Percentiles rank a stretch among this genome's conserved stretches.
phyloP scores from a whole-genome alignment of 306 rosid genomes.

The Vigna angularis region DNA sequence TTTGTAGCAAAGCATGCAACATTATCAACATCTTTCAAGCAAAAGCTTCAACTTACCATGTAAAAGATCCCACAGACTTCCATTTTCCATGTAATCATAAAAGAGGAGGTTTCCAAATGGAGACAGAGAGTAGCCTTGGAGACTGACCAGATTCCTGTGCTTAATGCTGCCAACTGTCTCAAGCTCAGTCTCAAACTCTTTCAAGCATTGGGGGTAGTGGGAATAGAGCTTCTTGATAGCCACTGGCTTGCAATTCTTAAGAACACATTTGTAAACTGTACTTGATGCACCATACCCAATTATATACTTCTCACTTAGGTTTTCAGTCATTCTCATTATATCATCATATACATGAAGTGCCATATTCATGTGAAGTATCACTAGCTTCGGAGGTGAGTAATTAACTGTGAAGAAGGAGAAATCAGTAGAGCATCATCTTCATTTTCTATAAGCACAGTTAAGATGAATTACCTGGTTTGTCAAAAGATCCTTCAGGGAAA shows the following conservation, averaged over 20 bases:
- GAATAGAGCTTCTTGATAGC: conserved; percentile 81
- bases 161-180: conserved; percentile 81
- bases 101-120: conserved; percentile 82
- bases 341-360: conserved; percentile 90
- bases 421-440: conserved; percentile 15
- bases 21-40: background rate
- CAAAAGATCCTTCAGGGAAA: conserved; percentile 71
- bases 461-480: conserved; percentile 67
- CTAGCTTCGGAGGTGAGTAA: conserved; percentile 77
- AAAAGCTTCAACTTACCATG: conserved; percentile 60
- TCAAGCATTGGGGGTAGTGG: conserved; percentile 65
- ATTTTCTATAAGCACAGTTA: conserved; percentile 8
- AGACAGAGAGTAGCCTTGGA: conserved; percentile 86
- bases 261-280: conserved; percentile 86
- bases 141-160: conserved; percentile 88
- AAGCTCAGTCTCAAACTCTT: conserved; percentile 85
- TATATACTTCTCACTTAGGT: conserved; percentile 79
- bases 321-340: conserved; percentile 90
- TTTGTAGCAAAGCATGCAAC: background rate
- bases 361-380: conserved; percentile 89
- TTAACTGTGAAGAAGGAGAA: conserved; percentile 49
- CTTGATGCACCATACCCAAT: conserved; percentile 88
- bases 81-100: conserved; percentile 87
- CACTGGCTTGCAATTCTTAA: conserved; percentile 87
- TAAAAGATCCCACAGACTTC: conserved; percentile 88